Percentiles rank a stretch among this genome's conserved stretches.
phyloP scores from a whole-genome alignment of 2,329 filamentous ascomycete species.

The Pseudocercospora cruenta region DNA sequence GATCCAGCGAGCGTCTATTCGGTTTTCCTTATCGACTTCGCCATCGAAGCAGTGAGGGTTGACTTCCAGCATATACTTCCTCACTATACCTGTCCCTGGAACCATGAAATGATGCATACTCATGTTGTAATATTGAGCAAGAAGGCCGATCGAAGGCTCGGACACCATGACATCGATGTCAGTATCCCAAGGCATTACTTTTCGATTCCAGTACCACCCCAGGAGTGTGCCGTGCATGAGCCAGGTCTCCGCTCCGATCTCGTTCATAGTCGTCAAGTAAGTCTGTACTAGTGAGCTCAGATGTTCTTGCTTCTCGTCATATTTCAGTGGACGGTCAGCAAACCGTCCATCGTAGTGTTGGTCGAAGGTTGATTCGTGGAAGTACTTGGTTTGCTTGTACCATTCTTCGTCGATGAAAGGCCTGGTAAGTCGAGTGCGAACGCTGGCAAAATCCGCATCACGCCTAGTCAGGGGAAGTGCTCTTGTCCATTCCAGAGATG shows the following conservation, averaged over 20 bases:
- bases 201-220: constrained; percentile 66
- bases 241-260: constrained; percentile 63
- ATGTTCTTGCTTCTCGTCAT: constrained; percentile 52
- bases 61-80: constrained; percentile 59
- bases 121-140: constrained; percentile 65
- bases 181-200: constrained; percentile 65
- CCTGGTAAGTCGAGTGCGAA: constrained; percentile 44
- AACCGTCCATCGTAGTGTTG: constrained; percentile 63
- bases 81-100: constrained; percentile 20
- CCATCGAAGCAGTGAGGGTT: constrained; percentile 59
- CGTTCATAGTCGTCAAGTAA: constrained; percentile 60
- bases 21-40: constrained; percentile 54
- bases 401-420: constrained; percentile 29
- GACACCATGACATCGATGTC: constrained; percentile 64
- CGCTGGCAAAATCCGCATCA: constrained; percentile 51
- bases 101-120: constrained; percentile 54
- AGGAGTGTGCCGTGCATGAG: constrained; percentile 65
- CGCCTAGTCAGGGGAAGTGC: constrained; percentile 28
- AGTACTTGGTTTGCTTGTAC: constrained; percentile 54
- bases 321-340: constrained; percentile 49
- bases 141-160: constrained; percentile 57
- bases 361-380: constrained; percentile 57
- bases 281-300: constrained; percentile 58
- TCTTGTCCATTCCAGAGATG: constrained; percentile 1
- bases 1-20: constrained; percentile 65